Evolutionary conservation across 148 eudicot species (phyloP).

Genomic region (Chenopodium formosanum): DNA sequence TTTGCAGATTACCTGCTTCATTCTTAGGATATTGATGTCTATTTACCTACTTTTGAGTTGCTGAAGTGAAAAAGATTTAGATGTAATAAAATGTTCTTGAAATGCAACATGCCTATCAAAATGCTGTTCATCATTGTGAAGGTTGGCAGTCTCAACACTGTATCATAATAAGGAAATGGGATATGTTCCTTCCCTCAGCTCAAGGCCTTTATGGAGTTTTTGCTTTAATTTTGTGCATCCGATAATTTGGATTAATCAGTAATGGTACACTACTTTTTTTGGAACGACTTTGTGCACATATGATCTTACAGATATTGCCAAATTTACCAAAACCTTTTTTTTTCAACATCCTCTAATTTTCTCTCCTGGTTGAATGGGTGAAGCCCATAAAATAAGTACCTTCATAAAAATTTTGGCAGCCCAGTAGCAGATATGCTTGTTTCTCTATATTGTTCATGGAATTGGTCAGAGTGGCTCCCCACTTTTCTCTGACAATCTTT

Average conservation of each 20-base stretch:
- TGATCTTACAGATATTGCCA: not conserved
- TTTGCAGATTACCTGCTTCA: too few species aligned
- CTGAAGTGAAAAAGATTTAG: not conserved
- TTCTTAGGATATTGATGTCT: not conserved
- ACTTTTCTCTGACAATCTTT: not conserved
- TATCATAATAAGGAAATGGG: not conserved
- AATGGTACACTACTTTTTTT: not conserved
- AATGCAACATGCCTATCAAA: not conserved
- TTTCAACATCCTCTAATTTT: not conserved
- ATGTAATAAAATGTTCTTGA: not conserved
- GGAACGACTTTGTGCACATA: not conserved
- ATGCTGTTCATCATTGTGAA: not conserved
- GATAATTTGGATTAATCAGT: not conserved
- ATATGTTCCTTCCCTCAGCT: not conserved
- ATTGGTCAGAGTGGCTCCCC: not conserved
- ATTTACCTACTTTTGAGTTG: not conserved
- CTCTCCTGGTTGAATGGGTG: not conserved
- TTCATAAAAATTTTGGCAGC: not conserved
- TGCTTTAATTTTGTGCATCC: not conserved
- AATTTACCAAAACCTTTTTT: not conserved
- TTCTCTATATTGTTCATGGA: not conserved
- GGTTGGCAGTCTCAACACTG: not conserved
- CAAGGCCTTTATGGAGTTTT: not conserved
- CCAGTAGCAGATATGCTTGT: not conserved
- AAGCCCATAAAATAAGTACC: not conserved